Evolutionary conservation across 768 basidiomycete genomes (phyloP).

Genomic region (Suillus placidus): DNA sequence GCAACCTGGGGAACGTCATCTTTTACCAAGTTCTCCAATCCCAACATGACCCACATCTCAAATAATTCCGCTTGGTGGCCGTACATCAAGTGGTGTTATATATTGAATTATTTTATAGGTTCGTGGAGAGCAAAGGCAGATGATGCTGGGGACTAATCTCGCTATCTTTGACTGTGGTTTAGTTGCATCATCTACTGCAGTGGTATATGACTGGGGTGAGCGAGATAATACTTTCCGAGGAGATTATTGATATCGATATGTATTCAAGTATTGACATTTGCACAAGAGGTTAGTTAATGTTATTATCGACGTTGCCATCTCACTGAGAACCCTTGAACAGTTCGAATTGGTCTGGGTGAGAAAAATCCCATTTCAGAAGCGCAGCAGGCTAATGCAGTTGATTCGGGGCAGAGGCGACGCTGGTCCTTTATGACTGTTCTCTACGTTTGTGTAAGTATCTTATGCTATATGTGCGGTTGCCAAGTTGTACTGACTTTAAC

Average conservation of each 20-base stretch:
- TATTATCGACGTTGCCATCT: neutral
- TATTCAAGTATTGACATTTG: neutral
- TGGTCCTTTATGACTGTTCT: neutral
- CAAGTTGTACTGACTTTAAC: neutral
- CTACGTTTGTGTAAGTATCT: neutral
- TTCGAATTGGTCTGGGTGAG: neutral
- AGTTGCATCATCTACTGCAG: neutral
- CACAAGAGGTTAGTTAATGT: neutral
- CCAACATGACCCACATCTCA: neutral
- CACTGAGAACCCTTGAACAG: neutral
- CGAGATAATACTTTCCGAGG: neutral
- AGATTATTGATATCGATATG: neutral
- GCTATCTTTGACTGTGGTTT: neutral
- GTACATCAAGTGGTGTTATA: neutral
- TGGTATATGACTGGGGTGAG: neutral
- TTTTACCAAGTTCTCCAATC: neutral
- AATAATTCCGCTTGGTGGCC: neutral
- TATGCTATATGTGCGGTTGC: neutral
- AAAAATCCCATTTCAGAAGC: neutral
- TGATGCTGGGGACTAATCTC: neutral
- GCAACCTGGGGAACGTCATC: neutral
- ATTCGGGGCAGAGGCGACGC: neutral
- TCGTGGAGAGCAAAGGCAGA: neutral
- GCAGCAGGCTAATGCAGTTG: neutral
- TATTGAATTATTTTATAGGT: neutral